Conservation (phyloP, 371 early-diverging fungal genomes). For the Mucor racemosus region DNA sequence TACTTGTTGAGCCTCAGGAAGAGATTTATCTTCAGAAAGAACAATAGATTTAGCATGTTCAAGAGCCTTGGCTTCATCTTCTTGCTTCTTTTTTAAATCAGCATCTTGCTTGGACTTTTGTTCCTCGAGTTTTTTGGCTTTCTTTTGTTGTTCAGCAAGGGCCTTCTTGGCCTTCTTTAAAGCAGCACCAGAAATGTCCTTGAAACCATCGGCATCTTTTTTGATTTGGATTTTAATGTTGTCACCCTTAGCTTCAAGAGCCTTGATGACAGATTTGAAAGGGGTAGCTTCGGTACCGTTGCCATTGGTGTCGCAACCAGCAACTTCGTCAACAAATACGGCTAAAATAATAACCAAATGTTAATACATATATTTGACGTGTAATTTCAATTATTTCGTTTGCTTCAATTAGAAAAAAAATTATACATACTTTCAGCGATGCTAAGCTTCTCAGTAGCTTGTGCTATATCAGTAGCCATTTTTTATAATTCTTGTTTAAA, state of each 20-base stretch:
- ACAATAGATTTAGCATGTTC: conserved; percentile 88
- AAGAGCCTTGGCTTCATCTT: conserved; percentile 77
- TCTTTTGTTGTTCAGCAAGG: conserved; percentile 70
- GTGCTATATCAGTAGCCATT: conserved; percentile 33
- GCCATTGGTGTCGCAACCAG: conserved; percentile 77
- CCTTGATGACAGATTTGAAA: conserved; percentile 71
- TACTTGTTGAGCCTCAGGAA: conserved; percentile 81
- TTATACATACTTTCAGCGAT: conserved; percentile 31
- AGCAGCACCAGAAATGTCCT: conserved; percentile 85
- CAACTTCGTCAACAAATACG: conserved; percentile 72
- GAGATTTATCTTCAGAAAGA: conserved; percentile 73
- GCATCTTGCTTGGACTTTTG: conserved; percentile 68
- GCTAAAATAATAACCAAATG: conserved; percentile 16
- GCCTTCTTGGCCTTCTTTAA: conserved; percentile 92
- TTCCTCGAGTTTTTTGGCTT: conserved; percentile 76
- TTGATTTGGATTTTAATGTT: conserved; percentile 64
- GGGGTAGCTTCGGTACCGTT: conserved; percentile 66
- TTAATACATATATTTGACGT: neutral
- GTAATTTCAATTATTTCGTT: neutral
- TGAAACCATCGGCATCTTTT: conserved; percentile 76
- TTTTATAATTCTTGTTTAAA: conserved; percentile 3
- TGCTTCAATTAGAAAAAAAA: neutral
- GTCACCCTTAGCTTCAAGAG: conserved; percentile 63
- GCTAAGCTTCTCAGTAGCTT: conserved; percentile 35
- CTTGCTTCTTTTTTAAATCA: conserved; percentile 69